Conservation (phyloP, 2,329 filamentous ascomycete species). For the Phyllosticta ampelicida region DNA sequence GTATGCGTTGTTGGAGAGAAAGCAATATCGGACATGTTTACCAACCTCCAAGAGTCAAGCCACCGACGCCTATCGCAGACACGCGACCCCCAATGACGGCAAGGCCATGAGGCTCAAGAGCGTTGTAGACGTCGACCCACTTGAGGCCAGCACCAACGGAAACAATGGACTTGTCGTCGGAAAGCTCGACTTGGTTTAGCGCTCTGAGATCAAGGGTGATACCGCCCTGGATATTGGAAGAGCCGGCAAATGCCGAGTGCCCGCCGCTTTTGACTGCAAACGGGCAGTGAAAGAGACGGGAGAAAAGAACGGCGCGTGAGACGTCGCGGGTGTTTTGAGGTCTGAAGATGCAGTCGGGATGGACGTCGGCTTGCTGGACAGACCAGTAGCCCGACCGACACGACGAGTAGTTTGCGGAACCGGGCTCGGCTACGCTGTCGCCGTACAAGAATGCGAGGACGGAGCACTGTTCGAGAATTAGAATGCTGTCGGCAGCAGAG, state of each 20-base stretch:
- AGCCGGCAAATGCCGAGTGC: slow-evolving; percentile 30
- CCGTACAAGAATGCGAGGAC: slow-evolving; percentile 17
- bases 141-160: slow-evolving; percentile 21
- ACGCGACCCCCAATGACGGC: slow-evolving; percentile 22
- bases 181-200: slow-evolving; percentile 20
- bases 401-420: slow-evolving; percentile 14
- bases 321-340: slow-evolving; percentile 11
- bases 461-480: slow-evolving; percentile 14
- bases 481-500: background rate
- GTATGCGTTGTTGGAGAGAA: background rate
- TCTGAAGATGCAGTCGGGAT: slow-evolving; percentile 20
- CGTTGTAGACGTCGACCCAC: slow-evolving; percentile 23
- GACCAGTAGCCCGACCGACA: slow-evolving; percentile 21
- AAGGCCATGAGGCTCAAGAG: slow-evolving; percentile 17
- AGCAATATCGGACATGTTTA: slow-evolving; percentile 18
- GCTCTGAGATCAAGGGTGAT: slow-evolving; percentile 33
- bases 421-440: slow-evolving; percentile 13
- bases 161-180: slow-evolving; percentile 18
- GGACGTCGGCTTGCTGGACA: slow-evolving; percentile 17
- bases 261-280: slow-evolving; percentile 38
- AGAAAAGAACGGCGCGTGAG: slow-evolving; percentile 7
- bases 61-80: slow-evolving; percentile 21
- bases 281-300: slow-evolving; percentile 18
- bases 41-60: slow-evolving; percentile 22
- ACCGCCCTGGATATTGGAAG: slow-evolving; percentile 31